Conservation (phyloP, 169 alveolate species). For the Eimeria maxima region DNA sequence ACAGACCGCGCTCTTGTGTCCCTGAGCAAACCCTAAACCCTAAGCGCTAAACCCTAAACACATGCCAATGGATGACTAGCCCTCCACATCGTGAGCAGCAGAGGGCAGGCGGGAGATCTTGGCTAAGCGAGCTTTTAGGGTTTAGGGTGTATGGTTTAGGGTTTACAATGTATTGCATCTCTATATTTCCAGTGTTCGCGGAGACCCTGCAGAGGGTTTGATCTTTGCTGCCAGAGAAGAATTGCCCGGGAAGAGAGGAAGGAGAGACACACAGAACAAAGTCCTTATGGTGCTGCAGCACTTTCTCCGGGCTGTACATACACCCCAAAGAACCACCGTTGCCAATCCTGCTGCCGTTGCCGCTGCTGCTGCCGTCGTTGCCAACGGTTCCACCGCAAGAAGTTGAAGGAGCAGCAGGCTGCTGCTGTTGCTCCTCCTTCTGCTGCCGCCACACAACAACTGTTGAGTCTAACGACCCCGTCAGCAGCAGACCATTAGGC, state of each 20-base stretch:
- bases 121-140: conserved; percentile 15
- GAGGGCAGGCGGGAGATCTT: background rate
- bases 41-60: conserved; percentile 42
- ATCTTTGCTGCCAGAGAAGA: conserved; percentile 54
- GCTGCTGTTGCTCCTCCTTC: conserved; percentile 31
- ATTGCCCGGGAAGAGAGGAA: conserved; percentile 26
- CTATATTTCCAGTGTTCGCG: conserved; percentile 13
- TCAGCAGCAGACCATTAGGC: conserved; percentile 27
- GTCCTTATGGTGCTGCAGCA: conserved; percentile 48
- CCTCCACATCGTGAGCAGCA: background rate
- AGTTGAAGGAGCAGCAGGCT: background rate
- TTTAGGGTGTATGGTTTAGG: conserved; percentile 61
- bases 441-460: conserved; percentile 45
- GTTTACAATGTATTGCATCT: conserved; percentile 34
- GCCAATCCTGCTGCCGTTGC: background rate
- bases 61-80: background rate
- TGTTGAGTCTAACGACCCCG: conserved; percentile 48
- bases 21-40: conserved; percentile 58
- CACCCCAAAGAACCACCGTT: conserved; percentile 14
- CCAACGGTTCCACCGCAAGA: background rate
- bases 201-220: conserved; percentile 39
- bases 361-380: conserved; percentile 27
- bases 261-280: conserved; percentile 23
- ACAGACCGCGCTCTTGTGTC: conserved; percentile 28
- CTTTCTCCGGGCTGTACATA: conserved; percentile 40